Conservation (phyloP, 805 yeast genomes). For the Kodamaea laetipori region DNA sequence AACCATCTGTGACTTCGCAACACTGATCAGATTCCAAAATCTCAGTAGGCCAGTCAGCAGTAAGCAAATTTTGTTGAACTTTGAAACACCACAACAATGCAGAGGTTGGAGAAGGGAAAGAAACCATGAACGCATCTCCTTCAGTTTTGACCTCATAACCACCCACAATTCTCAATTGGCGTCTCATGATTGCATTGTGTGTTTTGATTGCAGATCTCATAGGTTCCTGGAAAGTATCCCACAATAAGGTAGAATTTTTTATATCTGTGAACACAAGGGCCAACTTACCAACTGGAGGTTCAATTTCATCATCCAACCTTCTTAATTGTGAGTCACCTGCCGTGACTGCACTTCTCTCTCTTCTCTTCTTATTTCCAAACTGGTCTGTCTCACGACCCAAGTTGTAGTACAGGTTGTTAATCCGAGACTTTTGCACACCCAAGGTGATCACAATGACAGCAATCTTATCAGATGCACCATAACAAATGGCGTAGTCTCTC, state of each 20-base stretch:
- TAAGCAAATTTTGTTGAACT: constrained; percentile 78
- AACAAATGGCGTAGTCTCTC: constrained; percentile 91
- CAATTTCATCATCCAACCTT: constrained; percentile 84
- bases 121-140: constrained; percentile 99
- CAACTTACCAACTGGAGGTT: constrained; percentile 91
- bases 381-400: constrained; percentile 36
- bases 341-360: constrained; percentile 49
- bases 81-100: constrained; percentile 94
- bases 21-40: constrained; percentile 85
- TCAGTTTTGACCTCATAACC: constrained; percentile 99
- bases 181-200: constrained; percentile 92
- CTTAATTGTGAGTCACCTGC: constrained; percentile 75
- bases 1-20: constrained; percentile 68
- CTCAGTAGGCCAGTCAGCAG: constrained; percentile 95
- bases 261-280: constrained; percentile 98
- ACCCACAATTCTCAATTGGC: constrained; percentile 87
- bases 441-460: constrained; percentile 79
- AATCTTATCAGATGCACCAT: constrained; percentile 79
- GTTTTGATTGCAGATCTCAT: constrained; percentile 96
- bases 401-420: constrained; percentile 37
- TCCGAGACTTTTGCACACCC: constrained; percentile 48
- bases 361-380: constrained; percentile 38
- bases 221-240: constrained; percentile 92
- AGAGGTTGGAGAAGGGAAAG: constrained; percentile 88
- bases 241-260: constrained; percentile 85